A percentile compares a stretch with the other conserved stretches of the same genome.
These are phyloP conservation scores for Dendrobium chrysotoxum DNA, from an alignment of 106 monocot species.

Conservation along the genomic window DNA sequence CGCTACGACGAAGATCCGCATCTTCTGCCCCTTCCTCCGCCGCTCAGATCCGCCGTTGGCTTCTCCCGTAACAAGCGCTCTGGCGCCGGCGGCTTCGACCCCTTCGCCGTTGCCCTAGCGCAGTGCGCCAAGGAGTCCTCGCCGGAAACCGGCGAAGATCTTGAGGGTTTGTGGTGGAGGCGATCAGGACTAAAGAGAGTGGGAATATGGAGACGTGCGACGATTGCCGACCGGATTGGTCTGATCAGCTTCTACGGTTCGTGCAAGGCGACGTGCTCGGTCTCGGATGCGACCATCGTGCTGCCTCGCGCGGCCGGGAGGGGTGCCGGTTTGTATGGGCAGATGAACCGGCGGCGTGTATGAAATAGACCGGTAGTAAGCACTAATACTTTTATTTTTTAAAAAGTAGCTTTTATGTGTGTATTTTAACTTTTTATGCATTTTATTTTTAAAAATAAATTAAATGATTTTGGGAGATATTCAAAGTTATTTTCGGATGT, in stretches of 20 bases:
- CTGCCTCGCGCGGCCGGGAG: not conserved
- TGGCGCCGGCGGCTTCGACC: not conserved
- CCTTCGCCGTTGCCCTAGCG: constrained; percentile 1
- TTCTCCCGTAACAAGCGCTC: not conserved
- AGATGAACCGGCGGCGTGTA: not conserved
- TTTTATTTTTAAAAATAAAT: no score
- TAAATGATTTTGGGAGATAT: no score
- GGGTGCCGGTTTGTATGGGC: not conserved
- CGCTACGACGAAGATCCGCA: not conserved
- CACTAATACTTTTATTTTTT: no score
- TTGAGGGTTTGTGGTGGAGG: not conserved
- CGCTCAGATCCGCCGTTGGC: not conserved
- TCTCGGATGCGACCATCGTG: not conserved
- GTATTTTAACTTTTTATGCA: no score
- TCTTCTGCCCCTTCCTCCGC: not conserved
- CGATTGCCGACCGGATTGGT: constrained; percentile 1
- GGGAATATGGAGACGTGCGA: not conserved
- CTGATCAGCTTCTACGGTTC: not conserved
- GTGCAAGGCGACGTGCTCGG: constrained; percentile 2
- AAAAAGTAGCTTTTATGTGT: no score
- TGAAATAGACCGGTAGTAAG: not conserved
- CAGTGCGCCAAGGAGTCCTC: not conserved
- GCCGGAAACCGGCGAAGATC: not conserved
- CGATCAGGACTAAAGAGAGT: not conserved
- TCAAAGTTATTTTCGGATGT: no score